Conservation (phyloP, 805 yeast genomes). For the Wickerhamiella qilinensis region DNA sequence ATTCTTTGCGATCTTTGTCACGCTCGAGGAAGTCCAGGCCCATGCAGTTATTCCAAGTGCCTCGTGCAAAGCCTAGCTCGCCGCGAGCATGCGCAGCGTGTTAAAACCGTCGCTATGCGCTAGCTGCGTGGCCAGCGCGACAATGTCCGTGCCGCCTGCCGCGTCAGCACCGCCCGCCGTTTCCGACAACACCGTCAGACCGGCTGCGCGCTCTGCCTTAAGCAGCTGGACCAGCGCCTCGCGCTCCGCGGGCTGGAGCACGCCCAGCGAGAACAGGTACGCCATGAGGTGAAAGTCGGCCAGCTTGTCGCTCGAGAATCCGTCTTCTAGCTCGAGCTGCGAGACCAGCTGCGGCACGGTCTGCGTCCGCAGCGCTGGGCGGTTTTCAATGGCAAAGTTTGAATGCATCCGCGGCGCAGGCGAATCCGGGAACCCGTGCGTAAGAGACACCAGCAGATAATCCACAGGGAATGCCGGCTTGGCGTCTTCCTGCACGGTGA, state of each 20-base stretch:
- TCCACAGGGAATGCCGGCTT: conserved; percentile 91
- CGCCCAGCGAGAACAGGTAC: conserved; percentile 39
- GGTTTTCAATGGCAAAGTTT: conserved; percentile 59
- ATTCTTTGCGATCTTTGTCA: too few species aligned
- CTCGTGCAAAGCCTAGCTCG: too few species aligned
- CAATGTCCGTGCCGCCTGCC: too few species aligned
- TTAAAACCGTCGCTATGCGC: conserved; percentile 11
- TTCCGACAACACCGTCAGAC: conserved; percentile 40
- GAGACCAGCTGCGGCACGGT: conserved; percentile 39
- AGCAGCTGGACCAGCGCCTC: conserved; percentile 26
- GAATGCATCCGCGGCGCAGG: conserved; percentile 15
- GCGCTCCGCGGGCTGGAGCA: conserved; percentile 43
- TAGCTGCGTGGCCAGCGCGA: conserved; percentile 9
- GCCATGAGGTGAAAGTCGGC: conserved; percentile 67
- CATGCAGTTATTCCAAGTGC: too few species aligned
- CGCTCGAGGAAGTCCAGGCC: too few species aligned
- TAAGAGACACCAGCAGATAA: conserved; percentile 65
- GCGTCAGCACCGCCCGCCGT: conserved; percentile 68
- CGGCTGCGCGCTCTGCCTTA: conserved; percentile 25
- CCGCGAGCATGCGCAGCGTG: conserved; percentile 12
- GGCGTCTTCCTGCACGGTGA: conserved; percentile 76
- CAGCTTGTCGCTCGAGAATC: conserved; percentile 14
- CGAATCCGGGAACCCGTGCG: conserved; percentile 80
- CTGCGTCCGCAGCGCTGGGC: conserved; percentile 62
- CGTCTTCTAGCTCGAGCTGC: conserved; percentile 27